These are phyloP conservation scores for Brassica nigra DNA, from an alignment of 345 rosid genomes.

Conservation along the genomic window DNA sequence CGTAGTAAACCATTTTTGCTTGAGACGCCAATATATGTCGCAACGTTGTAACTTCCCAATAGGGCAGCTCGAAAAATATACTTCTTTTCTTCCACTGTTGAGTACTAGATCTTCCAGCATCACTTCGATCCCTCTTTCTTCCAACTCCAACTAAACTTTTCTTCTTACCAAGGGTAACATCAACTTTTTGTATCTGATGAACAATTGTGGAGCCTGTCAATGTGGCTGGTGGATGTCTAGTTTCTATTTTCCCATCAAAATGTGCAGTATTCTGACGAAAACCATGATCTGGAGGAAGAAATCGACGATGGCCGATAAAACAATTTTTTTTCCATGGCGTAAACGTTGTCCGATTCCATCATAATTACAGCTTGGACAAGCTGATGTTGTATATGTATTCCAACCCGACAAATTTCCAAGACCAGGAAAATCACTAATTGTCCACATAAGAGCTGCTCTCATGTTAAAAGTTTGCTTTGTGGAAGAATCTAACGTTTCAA, in stretches of 20 bases:
- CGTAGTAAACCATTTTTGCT: too few species aligned
- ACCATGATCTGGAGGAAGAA: neutral
- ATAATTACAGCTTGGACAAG: neutral
- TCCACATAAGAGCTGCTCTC: neutral
- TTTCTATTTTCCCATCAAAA: neutral
- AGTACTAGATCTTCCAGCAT: neutral
- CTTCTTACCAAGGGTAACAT: neutral
- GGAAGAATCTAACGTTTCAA: neutral
- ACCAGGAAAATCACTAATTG: neutral
- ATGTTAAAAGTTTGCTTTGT: constrained; percentile 2
- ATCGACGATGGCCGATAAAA: constrained; percentile 7
- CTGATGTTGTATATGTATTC: neutral
- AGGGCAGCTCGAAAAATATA: neutral
- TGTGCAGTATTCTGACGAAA: neutral
- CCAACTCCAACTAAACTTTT: neutral
- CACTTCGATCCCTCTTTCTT: neutral
- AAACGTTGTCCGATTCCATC: neutral
- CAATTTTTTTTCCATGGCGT: neutral
- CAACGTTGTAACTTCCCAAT: neutral
- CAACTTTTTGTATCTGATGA: neutral
- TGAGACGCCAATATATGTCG: too few species aligned
- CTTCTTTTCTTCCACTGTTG: neutral
- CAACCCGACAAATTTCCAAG: neutral
- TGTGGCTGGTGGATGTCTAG: neutral
- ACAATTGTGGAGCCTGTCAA: neutral